These are phyloP conservation scores for Hemerocallis citrina DNA, from an alignment of 106 monocot species.

Conservation along the genomic window DNA sequence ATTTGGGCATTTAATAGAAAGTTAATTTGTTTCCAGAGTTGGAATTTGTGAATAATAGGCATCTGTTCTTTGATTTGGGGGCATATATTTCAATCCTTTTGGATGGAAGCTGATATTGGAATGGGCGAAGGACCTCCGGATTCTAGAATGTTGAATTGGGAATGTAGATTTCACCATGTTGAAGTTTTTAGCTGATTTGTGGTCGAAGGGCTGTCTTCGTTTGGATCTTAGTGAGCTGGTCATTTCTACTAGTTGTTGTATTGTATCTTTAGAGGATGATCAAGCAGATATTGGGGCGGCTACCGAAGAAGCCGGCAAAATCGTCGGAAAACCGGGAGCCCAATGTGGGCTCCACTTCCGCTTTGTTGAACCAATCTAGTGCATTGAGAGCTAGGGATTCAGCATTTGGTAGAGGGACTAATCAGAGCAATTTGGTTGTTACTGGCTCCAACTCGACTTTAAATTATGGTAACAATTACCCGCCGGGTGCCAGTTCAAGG, in stretches of 20 bases:
- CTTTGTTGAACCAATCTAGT: neutral
- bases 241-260: neutral
- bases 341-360: neutral
- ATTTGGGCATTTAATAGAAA: neutral
- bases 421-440: neutral
- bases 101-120: neutral
- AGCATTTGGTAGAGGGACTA: neutral
- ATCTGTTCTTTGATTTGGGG: no score
- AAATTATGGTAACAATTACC: constrained; percentile 1
- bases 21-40: neutral
- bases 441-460: neutral
- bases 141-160: neutral
- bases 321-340: constrained; percentile 9
- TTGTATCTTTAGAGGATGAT: constrained; percentile 2
- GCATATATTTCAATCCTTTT: neutral
- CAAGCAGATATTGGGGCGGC: constrained; percentile 13
- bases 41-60: neutral
- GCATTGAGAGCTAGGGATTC: neutral
- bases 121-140: neutral
- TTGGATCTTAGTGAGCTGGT: neutral
- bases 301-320: constrained; percentile 10
- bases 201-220: no score
- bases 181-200: no score
- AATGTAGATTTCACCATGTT: no score
- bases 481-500: neutral